Base-by-base conservation (phyloP, 2,329 filamentous ascomycete genomes). In the Neopestalotiopsis sp. region DNA sequence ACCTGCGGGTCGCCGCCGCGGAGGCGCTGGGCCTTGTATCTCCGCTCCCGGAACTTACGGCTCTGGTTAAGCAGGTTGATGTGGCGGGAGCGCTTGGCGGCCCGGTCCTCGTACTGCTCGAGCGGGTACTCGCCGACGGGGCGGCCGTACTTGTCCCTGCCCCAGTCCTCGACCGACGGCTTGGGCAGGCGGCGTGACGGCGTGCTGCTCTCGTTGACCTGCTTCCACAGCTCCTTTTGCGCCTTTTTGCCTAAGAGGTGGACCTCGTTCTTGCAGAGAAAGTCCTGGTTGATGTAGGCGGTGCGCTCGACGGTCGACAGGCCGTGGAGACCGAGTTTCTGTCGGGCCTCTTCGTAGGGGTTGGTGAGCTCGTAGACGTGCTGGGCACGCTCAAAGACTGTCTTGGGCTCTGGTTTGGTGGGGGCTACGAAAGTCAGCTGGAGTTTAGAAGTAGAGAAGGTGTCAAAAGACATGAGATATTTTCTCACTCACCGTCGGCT, bases 161-260 rank as follows among this genome's bases (percentile, higher is more conserved):
- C 87, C 87, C 87, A 89, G 76, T 74, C 68, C 30, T 75, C 74
- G 34, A 75, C 74, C 67, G 61, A 68, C 13, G 76, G 72, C 49
- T 73, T 73, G 61, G 63, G 45, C 17, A 62, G 78, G 32, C 80
- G 79, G 49, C 87, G 85, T 64, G 86, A 78, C 5, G 87, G 85
- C 14, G 88, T 79, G 68, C 79, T 82, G 62, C 85, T 82, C 72
- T 89, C 88, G 76, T 83, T 83, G 71, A 88, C 81, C 61, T 82
- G 80, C 77, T 87, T 87, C 88, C 88, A 90, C 75, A 87, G 84
- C 73, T 89, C 87, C 74, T 85, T 84, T 74, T 88, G 84, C 32
- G 84, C 78, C 77, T 88, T 88, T 76, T 82, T 80, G n/a, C 73
- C 74, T 45, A 77, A 73, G 6, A 67, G 65, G 49, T 76, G 73